phyloP scores from a whole-genome alignment of 345 rosid genomes.

The Aquilaria sinensis region DNA sequence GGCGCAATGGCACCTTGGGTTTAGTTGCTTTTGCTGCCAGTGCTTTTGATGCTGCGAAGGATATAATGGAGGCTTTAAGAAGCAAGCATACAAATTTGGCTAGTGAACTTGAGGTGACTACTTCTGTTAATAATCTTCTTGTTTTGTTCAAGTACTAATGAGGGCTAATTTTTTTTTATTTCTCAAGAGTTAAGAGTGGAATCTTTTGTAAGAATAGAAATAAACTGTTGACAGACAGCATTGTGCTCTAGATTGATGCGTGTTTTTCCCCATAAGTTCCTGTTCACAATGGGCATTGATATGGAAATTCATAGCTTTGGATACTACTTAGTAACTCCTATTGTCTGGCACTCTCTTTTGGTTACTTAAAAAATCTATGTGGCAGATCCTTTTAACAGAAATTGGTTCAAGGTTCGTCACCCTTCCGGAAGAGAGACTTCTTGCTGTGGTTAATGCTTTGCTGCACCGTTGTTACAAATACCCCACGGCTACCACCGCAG shows the following conservation, averaged over 20 bases:
- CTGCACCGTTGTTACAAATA: constrained; percentile 99
- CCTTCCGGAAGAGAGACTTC: constrained; percentile 94
- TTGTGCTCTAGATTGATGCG: neutral
- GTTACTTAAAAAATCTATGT: neutral
- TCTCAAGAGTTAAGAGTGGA: neutral
- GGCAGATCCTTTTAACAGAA: constrained; percentile 87
- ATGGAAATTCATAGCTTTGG: neutral
- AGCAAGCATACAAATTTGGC: constrained; percentile 97
- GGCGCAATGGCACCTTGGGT: constrained; percentile 64
- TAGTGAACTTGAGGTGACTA: constrained; percentile 85
- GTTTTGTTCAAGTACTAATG: neutral
- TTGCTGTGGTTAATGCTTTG: constrained; percentile 94
- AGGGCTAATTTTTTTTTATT: neutral
- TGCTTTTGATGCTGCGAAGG: constrained; percentile 98
- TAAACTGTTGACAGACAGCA: neutral
- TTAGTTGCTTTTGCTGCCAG: constrained; percentile 74
- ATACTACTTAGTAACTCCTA: no score
- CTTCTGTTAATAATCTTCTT: constrained; percentile 6
- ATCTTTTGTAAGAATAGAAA: neutral
- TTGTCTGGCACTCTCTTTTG: neutral
- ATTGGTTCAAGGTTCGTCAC: constrained; percentile 97
- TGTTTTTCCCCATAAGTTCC: neutral
- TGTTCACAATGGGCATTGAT: no score
- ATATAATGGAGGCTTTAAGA: constrained; percentile 96
- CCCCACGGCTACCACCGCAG: constrained; percentile 95